phyloP scores from a whole-genome alignment of 1,139 yeast species.

The Magnusiomyces suaveolens region DNA sequence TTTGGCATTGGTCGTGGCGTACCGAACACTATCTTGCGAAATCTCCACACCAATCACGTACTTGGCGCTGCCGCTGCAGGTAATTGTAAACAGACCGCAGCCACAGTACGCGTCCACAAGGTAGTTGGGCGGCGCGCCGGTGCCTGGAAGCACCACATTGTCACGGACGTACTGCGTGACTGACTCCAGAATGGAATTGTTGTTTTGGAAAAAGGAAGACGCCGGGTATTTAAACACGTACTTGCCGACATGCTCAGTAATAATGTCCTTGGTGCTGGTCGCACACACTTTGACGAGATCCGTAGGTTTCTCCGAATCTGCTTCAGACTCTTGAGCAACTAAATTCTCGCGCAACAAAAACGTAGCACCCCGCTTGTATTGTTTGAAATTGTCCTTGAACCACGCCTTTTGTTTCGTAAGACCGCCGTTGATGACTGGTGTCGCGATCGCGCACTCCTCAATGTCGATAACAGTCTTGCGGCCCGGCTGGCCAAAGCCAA shows the following conservation, averaged over 20 bases:
- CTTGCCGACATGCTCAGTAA: conserved; percentile 63
- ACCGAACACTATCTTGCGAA: conserved; percentile 80
- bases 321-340: conserved; percentile 21
- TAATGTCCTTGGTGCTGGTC: conserved; percentile 68
- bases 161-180: conserved; percentile 74
- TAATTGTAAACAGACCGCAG: conserved; percentile 82
- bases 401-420: conserved; percentile 57
- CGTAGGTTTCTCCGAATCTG: conserved; percentile 20
- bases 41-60: conserved; percentile 90
- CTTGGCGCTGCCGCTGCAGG: conserved; percentile 71
- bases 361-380: conserved; percentile 77
- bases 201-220: conserved; percentile 92
- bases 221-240: conserved; percentile 80
- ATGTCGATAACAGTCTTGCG: conserved; percentile 73
- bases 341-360: conserved; percentile 69
- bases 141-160: conserved; percentile 45
- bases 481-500: conserved; percentile 85
- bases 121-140: conserved; percentile 41
- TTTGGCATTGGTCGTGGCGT: conserved; percentile 74
- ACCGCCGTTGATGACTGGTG: conserved; percentile 64
- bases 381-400: conserved; percentile 41
- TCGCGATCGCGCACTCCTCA: conserved; percentile 89
- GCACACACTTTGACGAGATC: conserved; percentile 33
- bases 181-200: conserved; percentile 76
- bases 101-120: conserved; percentile 97